Evolutionary conservation across 2,329 filamentous ascomycete species (phyloP).

Genomic region (Anisogramma anomala): DNA sequence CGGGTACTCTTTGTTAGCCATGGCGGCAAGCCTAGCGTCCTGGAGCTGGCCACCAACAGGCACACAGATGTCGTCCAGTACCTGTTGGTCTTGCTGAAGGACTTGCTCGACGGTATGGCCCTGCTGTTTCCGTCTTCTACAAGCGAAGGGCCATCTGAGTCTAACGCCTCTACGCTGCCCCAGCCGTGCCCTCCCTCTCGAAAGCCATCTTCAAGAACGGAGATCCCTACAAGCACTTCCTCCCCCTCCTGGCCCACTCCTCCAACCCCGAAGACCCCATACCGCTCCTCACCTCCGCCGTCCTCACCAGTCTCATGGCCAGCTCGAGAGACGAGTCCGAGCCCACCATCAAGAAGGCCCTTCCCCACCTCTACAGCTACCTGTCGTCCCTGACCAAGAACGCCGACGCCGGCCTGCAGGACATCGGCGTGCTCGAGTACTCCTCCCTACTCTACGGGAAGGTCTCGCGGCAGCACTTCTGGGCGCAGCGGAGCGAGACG

Average conservation of each 20-base stretch:
- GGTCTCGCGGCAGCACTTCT: constrained; percentile 71
- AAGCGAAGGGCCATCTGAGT: background rate
- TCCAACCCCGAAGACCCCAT: constrained; percentile 67
- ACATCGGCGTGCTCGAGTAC: constrained; percentile 88
- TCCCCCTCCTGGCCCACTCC: constrained; percentile 72
- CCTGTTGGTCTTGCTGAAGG: constrained; percentile 76
- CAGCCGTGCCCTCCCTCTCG: constrained; percentile 70
- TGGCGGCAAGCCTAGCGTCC: constrained; percentile 56
- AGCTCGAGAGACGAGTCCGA: constrained; percentile 49
- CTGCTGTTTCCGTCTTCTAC: background rate
- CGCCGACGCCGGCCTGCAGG: constrained; percentile 79
- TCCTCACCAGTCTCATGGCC: constrained; percentile 69
- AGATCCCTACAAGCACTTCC: constrained; percentile 70
- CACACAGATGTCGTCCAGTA: constrained; percentile 89
- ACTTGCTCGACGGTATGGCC: constrained; percentile 69
- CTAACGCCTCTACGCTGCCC: background rate
- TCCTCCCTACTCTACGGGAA: constrained; percentile 70
- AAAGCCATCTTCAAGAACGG: constrained; percentile 63
- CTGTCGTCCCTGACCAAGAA: constrained; percentile 74
- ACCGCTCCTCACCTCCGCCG: constrained; percentile 78
- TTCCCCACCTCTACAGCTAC: constrained; percentile 76
- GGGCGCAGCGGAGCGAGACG: constrained; percentile 81
- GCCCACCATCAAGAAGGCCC: constrained; percentile 57
- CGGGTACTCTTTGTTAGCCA: constrained; percentile 67
- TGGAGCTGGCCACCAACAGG: constrained; percentile 68